Conservation (phyloP, 805 yeast species). For the Metschnikowia hibisci region DNA sequence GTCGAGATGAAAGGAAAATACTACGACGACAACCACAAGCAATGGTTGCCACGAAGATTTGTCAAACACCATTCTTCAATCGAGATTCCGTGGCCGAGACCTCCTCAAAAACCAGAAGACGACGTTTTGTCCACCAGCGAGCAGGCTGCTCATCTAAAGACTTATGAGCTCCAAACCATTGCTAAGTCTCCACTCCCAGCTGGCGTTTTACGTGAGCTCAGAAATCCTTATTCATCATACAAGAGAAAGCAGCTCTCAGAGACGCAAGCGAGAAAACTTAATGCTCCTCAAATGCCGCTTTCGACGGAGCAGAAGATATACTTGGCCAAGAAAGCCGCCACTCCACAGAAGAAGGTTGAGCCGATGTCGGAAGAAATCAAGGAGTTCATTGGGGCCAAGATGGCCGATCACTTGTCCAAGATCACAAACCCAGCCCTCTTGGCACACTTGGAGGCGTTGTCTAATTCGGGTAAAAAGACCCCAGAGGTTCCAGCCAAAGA, state of each 20-base stretch:
- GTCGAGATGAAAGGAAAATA: conserved; percentile 63
- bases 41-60: conserved; percentile 72
- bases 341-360: conserved; percentile 32
- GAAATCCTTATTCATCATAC: conserved; percentile 74
- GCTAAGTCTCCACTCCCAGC: conserved; percentile 66
- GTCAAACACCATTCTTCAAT: conserved; percentile 66
- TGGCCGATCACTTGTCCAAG: conserved; percentile 37
- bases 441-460: conserved; percentile 39
- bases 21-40: conserved; percentile 70
- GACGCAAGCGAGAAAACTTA: conserved; percentile 56
- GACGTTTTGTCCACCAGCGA: conserved; percentile 55
- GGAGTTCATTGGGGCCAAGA: conserved; percentile 49
- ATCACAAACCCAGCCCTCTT: conserved; percentile 34
- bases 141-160: conserved; percentile 60
- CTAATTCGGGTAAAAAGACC: conserved; percentile 11
- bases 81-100: conserved; percentile 88
- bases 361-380: conserved; percentile 50
- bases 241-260: conserved; percentile 52
- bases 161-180: conserved; percentile 67
- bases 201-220: conserved; percentile 60
- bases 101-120: conserved; percentile 49
- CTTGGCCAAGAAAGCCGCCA: conserved; percentile 47
- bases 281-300: conserved; percentile 75
- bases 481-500: background rate
- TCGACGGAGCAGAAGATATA: conserved; percentile 59